Percentiles rank a stretch among this genome's conserved stretches.
phyloP scores from a whole-genome alignment of 257 asterid species.

The Salvia hispanica region DNA sequence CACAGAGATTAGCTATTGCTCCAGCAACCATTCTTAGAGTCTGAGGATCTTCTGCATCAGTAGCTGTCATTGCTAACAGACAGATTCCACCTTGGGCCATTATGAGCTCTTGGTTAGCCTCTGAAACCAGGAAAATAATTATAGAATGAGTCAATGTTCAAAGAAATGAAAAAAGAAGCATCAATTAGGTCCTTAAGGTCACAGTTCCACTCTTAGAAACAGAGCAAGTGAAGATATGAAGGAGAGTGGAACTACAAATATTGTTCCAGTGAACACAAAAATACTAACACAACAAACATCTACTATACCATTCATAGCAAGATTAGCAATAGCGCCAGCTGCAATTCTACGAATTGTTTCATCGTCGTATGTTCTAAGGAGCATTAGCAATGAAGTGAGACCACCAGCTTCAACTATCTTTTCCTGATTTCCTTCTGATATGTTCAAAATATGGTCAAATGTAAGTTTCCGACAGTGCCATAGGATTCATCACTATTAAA shows the following conservation, averaged over 20 bases:
- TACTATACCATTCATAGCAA: constrained; percentile 90
- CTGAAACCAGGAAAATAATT: constrained; percentile 44
- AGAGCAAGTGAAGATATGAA: constrained; percentile 5
- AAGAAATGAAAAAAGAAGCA: constrained; percentile 18
- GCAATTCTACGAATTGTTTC: constrained; percentile 98
- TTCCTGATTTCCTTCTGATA: constrained; percentile 86
- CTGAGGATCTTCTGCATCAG: constrained; percentile 98
- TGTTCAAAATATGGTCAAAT: constrained; percentile 9
- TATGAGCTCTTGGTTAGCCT: constrained; percentile 92
- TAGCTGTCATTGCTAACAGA: constrained; percentile 81
- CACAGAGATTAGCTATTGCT: constrained; percentile 97
- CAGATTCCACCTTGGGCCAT: constrained; percentile 95
- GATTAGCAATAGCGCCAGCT: constrained; percentile 99
- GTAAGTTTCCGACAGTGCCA: constrained; percentile 34
- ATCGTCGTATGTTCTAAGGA: constrained; percentile 87
- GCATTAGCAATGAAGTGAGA: constrained; percentile 89
- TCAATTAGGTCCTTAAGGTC: constrained; percentile 20
- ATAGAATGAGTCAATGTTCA: constrained; percentile 17
- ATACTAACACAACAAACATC: constrained; percentile 1
- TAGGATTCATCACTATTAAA: background rate
- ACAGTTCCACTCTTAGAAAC: background rate
- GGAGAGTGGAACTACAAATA: constrained; percentile 9
- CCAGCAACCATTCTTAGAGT: constrained; percentile 99
- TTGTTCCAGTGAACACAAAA: too few species aligned
- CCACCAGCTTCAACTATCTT: constrained; percentile 99